Percentiles rank a stretch among this genome's conserved stretches.
These are phyloP conservation scores for Phytophthora europaea DNA, from an alignment of 352 stramenopile genomes.

Conservation along the genomic window DNA sequence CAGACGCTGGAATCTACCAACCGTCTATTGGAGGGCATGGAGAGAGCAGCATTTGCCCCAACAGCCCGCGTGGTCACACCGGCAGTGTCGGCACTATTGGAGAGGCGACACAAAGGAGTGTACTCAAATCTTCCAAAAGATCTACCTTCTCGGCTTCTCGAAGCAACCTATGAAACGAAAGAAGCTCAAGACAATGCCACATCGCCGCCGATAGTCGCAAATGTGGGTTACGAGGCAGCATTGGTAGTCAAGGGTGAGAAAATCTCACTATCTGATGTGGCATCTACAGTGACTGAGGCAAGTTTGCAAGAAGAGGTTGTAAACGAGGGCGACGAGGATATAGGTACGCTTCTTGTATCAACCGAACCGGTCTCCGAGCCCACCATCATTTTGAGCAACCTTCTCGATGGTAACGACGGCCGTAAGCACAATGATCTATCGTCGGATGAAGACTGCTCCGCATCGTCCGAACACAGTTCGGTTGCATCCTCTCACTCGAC, in stretches of 20 bases:
- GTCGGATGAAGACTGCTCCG: conserved; percentile 9
- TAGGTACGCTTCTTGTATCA: neutral
- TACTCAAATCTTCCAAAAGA: conserved; percentile 1
- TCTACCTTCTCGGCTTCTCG: neutral
- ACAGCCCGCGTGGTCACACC: conserved; percentile 28
- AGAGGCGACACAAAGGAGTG: conserved; percentile 32
- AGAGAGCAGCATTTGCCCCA: conserved; percentile 28
- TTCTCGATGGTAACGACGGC: conserved; percentile 3
- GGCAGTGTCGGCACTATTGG: conserved; percentile 33
- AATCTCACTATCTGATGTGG: neutral
- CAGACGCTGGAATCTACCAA: conserved; percentile 13
- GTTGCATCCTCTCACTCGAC: conserved; percentile 19
- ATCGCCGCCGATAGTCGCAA: neutral
- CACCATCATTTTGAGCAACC: neutral
- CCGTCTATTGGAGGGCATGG: conserved; percentile 24
- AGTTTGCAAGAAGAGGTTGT: conserved; percentile 14
- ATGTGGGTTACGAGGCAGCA: neutral
- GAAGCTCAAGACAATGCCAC: neutral
- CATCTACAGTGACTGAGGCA: neutral
- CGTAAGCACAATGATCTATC: conserved; percentile 4
- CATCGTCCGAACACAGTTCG: conserved; percentile 14
- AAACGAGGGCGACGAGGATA: neutral
- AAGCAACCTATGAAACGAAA: neutral
- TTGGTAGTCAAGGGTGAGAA: neutral
- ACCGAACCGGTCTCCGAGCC: neutral